Conservation (phyloP, 2,329 filamentous ascomycete genomes). For the Fusarium sp. region DNA sequence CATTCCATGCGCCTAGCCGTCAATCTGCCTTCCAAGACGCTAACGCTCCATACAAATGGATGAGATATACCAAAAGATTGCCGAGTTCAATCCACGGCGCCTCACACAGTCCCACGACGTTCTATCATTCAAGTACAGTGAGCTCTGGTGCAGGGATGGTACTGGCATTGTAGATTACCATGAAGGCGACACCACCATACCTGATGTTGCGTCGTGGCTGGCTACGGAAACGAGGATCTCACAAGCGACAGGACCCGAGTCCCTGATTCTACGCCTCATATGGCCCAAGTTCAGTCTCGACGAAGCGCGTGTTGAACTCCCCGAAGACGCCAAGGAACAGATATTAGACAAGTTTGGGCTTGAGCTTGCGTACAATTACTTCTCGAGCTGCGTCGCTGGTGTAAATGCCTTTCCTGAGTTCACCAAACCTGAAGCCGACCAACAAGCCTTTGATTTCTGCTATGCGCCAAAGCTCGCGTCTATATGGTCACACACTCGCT, state of each 20-base stretch:
- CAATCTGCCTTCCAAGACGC: neutral
- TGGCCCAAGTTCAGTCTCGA: conserved; percentile 47
- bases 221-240: conserved; percentile 33
- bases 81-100: conserved; percentile 44
- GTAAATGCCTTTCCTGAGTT: conserved; percentile 48
- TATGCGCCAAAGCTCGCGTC: conserved; percentile 58
- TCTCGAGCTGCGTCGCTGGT: conserved; percentile 54
- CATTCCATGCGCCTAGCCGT: neutral
- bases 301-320: conserved; percentile 47
- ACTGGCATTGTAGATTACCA: conserved; percentile 38
- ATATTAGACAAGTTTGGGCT: conserved; percentile 51
- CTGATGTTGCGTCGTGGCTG: conserved; percentile 44
- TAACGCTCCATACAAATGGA: conserved; percentile 47
- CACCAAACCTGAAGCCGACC: conserved; percentile 5
- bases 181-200: conserved; percentile 20
- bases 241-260: conserved; percentile 26
- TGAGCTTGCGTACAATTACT: conserved; percentile 53
- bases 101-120: conserved; percentile 32
- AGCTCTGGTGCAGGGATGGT: conserved; percentile 49
- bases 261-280: conserved; percentile 52
- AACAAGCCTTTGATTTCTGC: conserved; percentile 52
- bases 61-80: conserved; percentile 53
- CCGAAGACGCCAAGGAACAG: conserved; percentile 27
- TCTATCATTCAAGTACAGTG: conserved; percentile 47
- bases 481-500: conserved; percentile 54